Conservation (phyloP, 345 rosid genomes). For the Gossypium stocksii region DNA sequence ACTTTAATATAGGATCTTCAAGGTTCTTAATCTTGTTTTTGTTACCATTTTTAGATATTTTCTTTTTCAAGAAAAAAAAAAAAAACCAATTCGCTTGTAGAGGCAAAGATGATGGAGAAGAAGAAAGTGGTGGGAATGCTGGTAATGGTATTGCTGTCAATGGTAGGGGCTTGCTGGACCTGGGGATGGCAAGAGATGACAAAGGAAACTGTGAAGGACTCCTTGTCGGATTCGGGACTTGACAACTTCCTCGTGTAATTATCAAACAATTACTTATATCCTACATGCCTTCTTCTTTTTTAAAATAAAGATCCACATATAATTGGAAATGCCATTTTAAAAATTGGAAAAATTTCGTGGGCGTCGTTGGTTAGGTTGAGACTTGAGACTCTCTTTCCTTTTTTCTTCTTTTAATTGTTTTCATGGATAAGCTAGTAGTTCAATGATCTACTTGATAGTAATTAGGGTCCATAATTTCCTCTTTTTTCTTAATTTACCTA, state of each 20-base stretch:
- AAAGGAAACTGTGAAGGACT: slow-evolving; percentile 16
- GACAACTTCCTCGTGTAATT: slow-evolving; percentile 31
- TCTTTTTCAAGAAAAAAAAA: neutral
- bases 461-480: no score
- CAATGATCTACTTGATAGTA: no score
- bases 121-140: slow-evolving; percentile 17
- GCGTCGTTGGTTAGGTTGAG: no score
- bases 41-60: neutral
- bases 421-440: no score
- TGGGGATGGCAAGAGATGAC: slow-evolving; percentile 24
- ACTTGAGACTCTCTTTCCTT: no score
- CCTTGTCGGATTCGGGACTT: slow-evolving; percentile 35
- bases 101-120: slow-evolving; percentile 25
- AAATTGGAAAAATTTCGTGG: no score
- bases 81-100: neutral
- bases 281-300: neutral
- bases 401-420: no score
- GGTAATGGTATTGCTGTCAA: slow-evolving; percentile 13
- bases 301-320: no score
- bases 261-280: neutral
- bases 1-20: neutral
- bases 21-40: neutral
- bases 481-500: no score
- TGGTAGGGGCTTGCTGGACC: slow-evolving; percentile 22
- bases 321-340: no score